Conservation (phyloP, 2,329 filamentous ascomycete genomes). For the Gliomastix tumulicola region DNA sequence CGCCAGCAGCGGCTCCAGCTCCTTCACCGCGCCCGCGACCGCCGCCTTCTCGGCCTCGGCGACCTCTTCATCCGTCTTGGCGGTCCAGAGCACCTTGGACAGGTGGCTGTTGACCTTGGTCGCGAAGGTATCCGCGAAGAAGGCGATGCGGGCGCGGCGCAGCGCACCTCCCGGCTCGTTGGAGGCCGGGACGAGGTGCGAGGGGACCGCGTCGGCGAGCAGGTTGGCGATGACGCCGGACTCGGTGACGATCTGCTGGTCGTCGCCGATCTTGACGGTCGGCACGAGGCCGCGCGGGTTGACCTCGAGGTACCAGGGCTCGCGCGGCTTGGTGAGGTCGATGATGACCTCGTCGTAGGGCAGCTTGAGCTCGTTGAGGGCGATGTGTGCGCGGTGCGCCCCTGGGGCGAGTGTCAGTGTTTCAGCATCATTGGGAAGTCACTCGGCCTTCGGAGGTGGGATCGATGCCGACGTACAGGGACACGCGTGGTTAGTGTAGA, state of each 20-base stretch:
- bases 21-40: conserved; percentile 54
- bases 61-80: conserved; percentile 41
- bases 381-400: conserved; percentile 71
- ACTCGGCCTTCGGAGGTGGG: no score
- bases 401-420: conserved; percentile 19
- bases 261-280: conserved; percentile 55
- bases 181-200: conserved; percentile 54
- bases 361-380: conserved; percentile 58
- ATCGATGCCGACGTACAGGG: no score
- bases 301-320: conserved; percentile 66
- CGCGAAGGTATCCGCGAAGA: conserved; percentile 67
- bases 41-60: conserved; percentile 39
- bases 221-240: conserved; percentile 69
- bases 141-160: conserved; percentile 56
- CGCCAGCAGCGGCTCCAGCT: conserved; percentile 64
- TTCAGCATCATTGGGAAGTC: no score
- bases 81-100: conserved; percentile 37
- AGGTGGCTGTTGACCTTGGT: conserved; percentile 45
- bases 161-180: conserved; percentile 48
- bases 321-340: conserved; percentile 61
- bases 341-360: conserved; percentile 66
- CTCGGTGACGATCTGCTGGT: conserved; percentile 69
- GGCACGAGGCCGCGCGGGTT: conserved; percentile 78
- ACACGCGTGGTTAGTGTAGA: neutral
- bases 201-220: conserved; percentile 61